These are phyloP conservation scores for Periconia digitata DNA, from an alignment of 2,329 filamentous ascomycete genomes.

Conservation along the genomic window DNA sequence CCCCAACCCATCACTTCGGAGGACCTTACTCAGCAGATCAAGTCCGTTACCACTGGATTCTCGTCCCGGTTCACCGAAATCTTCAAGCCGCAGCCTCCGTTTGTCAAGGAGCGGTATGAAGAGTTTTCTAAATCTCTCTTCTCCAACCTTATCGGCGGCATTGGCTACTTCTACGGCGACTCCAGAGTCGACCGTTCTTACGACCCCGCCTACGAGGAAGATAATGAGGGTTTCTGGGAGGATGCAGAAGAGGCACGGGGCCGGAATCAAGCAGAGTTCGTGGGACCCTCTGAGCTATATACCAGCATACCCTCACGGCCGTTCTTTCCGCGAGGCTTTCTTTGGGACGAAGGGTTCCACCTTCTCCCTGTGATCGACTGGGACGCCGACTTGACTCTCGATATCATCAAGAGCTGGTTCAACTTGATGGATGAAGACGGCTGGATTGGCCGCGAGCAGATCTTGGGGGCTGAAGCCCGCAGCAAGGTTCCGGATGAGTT, in stretches of 20 bases:
- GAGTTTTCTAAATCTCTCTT: conserved; percentile 87
- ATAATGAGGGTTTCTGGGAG: conserved; percentile 94
- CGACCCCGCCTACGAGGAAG: conserved; percentile 91
- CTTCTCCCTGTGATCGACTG: conserved; percentile 88
- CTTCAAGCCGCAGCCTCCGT: conserved; percentile 75
- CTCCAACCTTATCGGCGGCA: conserved; percentile 89
- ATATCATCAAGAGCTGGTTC: conserved; percentile 95
- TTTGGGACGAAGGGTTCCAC: conserved; percentile 99
- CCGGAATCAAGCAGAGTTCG: conserved; percentile 67
- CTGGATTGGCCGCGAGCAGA: conserved; percentile 97
- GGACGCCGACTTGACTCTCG: conserved; percentile 80
- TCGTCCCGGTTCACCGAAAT: conserved; percentile 71
- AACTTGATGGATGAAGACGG: conserved; percentile 94
- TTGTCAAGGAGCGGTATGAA: conserved; percentile 70
- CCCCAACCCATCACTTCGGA: conserved; percentile 56
- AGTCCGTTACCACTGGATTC: conserved; percentile 67
- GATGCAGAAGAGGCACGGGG: conserved; percentile 79
- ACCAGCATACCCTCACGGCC: conserved; percentile 89
- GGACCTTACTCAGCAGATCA: conserved; percentile 70
- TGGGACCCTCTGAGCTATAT: conserved; percentile 86
- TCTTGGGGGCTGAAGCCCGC: conserved; percentile 85
- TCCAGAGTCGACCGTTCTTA: conserved; percentile 88
- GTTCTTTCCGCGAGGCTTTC: conserved; percentile 94
- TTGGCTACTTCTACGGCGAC: conserved; percentile 92
- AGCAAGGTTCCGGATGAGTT: conserved; percentile 95